phyloP scores from a whole-genome alignment of 306 rosid species.

The Phaseolus lunatus region DNA sequence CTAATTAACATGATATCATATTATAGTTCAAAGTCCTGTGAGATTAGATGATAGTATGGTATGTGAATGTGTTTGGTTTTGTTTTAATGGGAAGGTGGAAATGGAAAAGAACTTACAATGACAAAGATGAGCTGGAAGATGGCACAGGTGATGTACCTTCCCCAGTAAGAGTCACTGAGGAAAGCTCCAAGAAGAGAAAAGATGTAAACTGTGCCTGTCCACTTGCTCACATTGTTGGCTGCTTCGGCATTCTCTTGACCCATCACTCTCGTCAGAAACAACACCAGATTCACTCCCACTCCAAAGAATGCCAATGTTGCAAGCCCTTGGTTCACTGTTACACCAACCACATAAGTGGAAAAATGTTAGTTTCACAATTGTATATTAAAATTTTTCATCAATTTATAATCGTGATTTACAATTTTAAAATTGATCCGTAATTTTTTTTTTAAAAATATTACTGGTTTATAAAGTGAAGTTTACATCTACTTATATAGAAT shows the following conservation, averaged over 20 bases:
- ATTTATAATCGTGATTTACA: too few species aligned
- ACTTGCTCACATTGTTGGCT: slow-evolving; percentile 81
- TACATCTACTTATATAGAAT: too few species aligned
- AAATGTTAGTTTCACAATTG: too few species aligned
- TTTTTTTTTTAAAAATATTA: too few species aligned
- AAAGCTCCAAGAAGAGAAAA: slow-evolving; percentile 88
- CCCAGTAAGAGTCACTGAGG: slow-evolving; percentile 86
- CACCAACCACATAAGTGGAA: background rate
- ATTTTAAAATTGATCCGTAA: too few species aligned
- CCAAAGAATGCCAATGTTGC: slow-evolving; percentile 91
- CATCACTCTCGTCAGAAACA: slow-evolving; percentile 71
- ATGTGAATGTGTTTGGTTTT: too few species aligned
- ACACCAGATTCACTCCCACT: slow-evolving; percentile 77
- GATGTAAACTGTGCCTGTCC: slow-evolving; percentile 84
- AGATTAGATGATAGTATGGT: background rate
- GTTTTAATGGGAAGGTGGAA: too few species aligned
- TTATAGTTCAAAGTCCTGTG: background rate
- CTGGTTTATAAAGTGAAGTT: too few species aligned
- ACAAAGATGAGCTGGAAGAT: slow-evolving; percentile 65
- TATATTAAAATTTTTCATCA: too few species aligned
- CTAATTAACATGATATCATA: background rate
- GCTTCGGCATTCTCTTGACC: slow-evolving; percentile 85
- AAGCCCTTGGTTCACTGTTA: slow-evolving; percentile 80
- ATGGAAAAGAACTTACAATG: slow-evolving; percentile 60
- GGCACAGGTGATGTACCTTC: slow-evolving; percentile 52